Evolutionary conservation across 2,329 filamentous ascomycete genomes (phyloP).

Genomic region (Graphilbum fragrans): DNA sequence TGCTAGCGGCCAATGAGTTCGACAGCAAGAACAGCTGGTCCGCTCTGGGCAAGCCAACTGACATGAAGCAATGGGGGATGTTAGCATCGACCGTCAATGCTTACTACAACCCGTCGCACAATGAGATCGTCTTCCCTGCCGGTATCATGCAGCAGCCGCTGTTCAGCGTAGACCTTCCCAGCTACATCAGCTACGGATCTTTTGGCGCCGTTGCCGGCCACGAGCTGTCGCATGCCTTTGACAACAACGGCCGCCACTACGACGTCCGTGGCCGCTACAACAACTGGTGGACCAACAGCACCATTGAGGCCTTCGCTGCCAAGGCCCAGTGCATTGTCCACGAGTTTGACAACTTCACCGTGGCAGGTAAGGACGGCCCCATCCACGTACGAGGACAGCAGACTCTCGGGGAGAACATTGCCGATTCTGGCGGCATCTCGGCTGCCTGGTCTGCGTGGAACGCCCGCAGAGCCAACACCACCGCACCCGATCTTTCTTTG

Average conservation of each 20-base stretch:
- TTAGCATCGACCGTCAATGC: constrained; percentile 52
- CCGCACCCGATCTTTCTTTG: constrained; percentile 21
- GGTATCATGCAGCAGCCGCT: constrained; percentile 59
- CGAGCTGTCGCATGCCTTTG: constrained; percentile 59
- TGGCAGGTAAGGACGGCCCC: constrained; percentile 41
- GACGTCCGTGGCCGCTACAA: constrained; percentile 53
- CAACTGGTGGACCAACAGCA: constrained; percentile 54
- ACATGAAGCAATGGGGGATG: constrained; percentile 49
- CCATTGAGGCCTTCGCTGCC: constrained; percentile 43
- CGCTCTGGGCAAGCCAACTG: constrained; percentile 44
- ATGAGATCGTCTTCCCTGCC: constrained; percentile 57
- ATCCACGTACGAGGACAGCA: constrained; percentile 50
- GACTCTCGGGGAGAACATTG: constrained; percentile 60
- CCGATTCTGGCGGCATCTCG: constrained; percentile 54
- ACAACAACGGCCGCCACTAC: constrained; percentile 52
- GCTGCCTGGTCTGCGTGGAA: constrained; percentile 56
- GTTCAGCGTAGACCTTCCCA: constrained; percentile 49
- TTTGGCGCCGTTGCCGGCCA: constrained; percentile 58
- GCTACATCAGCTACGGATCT: constrained; percentile 56
- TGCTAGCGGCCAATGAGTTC: constrained; percentile 35
- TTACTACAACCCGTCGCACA: constrained; percentile 51
- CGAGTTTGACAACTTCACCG: constrained; percentile 52
- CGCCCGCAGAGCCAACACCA: constrained; percentile 29
- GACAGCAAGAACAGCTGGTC: constrained; percentile 39
- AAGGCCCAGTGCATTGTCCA: constrained; percentile 53